Base-by-base conservation (phyloP, 345 rosid genomes). In the Rhodamnia rubescens region DNA sequence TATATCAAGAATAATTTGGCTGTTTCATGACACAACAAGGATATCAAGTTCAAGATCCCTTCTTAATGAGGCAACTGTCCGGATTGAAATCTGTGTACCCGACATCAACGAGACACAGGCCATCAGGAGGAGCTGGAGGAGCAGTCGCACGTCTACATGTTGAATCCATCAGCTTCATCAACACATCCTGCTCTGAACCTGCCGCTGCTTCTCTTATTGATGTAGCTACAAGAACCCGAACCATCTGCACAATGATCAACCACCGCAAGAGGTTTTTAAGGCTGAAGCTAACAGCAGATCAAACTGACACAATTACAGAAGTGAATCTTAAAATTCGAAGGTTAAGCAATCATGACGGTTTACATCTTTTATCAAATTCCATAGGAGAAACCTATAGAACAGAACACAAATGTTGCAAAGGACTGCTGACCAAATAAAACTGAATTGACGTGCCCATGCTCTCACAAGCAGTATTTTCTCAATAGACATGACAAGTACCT, bases 91-190 rank as follows among this genome's bases (percentile, higher is more conserved):
- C 96, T 9, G 92, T 12, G 86, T 96, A 97, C 58, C 99, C 98
- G 54, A 97, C 95, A 82, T 97, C 96, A 56, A 92, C 93, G 36
- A 97, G 92, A 87, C 98, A 97, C 16, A 96, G 94, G 49, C 99
- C 98, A 75, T 93, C 94, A 1, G 98, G 94, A 18, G 99, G 97
- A 5, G 98, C 98, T 14, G 99, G 99, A 14, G 98, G 98, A 74
- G 99, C 98, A 21, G 98, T 96, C 47, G 99, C 98, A 27, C 98
- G 94, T 87, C 99, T 92, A 80, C 98, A 94, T 82, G 98, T 91
- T 85, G 98, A 97, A 88, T 92, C 97, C 90, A 91, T 89, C 81
- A 95, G 92, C 88, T 91, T 91, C 85, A 97, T 83, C 90, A 96
- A 85, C 58, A 92, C 94, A 87, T 94, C 95, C 40, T 94, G 92